phyloP scores from a whole-genome alignment of 2,329 filamentous ascomycete species.

The Metarhizium album region DNA sequence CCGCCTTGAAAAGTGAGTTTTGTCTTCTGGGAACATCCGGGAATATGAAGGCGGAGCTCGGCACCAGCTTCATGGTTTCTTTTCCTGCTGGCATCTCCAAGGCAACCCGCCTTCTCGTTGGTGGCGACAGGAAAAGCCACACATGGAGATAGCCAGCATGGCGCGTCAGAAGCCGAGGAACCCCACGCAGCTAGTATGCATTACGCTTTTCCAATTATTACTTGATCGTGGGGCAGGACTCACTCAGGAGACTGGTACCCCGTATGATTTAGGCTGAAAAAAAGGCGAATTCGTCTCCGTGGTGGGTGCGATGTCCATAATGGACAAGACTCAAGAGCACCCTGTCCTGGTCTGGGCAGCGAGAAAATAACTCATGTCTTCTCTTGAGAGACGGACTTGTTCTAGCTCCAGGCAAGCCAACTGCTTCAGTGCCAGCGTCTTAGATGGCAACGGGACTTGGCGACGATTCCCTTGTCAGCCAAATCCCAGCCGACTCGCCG shows the following conservation, averaged over 20 bases:
- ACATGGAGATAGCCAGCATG: constrained; percentile 17
- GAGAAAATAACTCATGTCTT: constrained; percentile 3
- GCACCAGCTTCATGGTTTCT: background rate
- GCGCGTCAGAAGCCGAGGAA: background rate
- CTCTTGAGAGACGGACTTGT: background rate
- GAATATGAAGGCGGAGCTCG: background rate
- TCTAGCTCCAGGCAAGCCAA: background rate
- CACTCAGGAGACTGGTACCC: background rate
- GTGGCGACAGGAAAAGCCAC: background rate
- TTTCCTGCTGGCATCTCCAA: no score
- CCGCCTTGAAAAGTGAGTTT: background rate
- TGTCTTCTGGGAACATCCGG: background rate
- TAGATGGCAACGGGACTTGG: no score
- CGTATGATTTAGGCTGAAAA: background rate
- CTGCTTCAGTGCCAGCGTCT: background rate
- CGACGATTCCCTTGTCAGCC: no score
- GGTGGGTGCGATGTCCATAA: no score
- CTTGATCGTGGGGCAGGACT: constrained; percentile 4
- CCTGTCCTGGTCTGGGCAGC: background rate
- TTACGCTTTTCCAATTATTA: background rate
- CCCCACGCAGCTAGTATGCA: no score
- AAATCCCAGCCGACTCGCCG: background rate
- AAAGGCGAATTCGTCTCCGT: background rate
- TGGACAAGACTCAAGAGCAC: background rate
- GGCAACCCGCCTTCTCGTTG: background rate